Conservation (phyloP, 1,284 basidiomycete species). For the Tremellales sp. region DNA sequence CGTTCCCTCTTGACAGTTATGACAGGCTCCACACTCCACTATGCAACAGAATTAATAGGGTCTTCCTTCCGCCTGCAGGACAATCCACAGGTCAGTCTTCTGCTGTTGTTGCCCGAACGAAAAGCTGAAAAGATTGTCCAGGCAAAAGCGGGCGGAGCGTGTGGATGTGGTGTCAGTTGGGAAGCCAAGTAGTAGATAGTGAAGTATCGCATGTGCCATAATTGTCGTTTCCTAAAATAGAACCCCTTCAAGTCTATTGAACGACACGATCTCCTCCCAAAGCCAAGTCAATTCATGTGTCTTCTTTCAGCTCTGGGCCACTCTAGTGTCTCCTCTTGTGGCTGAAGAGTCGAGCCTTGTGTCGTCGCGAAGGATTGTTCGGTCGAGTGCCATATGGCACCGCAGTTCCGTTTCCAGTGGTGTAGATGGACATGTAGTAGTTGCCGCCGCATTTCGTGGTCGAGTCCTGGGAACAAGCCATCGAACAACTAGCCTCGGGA, state of each 20-base stretch:
- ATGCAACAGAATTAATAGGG: constrained; percentile 58
- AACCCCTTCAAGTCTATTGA: too few relatives aligned
- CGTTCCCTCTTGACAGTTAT: constrained; percentile 12
- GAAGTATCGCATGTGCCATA: too few relatives aligned
- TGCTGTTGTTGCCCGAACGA: too few relatives aligned
- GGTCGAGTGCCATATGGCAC: constrained; percentile 2
- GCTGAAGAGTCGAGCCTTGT: too few relatives aligned
- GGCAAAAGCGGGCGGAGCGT: constrained; percentile 54
- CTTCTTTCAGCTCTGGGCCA: too few relatives aligned
- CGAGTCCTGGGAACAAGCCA: constrained; percentile 14
- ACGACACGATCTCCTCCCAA: too few relatives aligned
- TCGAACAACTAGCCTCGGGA: constrained; percentile 8
- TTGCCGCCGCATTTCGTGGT: constrained; percentile 19
- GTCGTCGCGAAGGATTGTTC: too few relatives aligned
- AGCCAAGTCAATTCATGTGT: too few relatives aligned
- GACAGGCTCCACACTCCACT: constrained; percentile 54
- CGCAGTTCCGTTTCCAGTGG: constrained; percentile 10
- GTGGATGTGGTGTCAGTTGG: constrained; percentile 56
- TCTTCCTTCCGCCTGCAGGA: constrained; percentile 53
- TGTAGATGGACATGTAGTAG: constrained; percentile 11
- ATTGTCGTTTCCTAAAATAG: too few relatives aligned
- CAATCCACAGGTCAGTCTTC: too few relatives aligned
- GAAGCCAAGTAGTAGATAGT: constrained; percentile 33
- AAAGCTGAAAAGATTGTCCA: too few relatives aligned
- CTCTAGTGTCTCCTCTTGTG: too few relatives aligned